phyloP scores from a whole-genome alignment of 176 grass and related monocot species.

The Bolboschoenus planiculmis region DNA sequence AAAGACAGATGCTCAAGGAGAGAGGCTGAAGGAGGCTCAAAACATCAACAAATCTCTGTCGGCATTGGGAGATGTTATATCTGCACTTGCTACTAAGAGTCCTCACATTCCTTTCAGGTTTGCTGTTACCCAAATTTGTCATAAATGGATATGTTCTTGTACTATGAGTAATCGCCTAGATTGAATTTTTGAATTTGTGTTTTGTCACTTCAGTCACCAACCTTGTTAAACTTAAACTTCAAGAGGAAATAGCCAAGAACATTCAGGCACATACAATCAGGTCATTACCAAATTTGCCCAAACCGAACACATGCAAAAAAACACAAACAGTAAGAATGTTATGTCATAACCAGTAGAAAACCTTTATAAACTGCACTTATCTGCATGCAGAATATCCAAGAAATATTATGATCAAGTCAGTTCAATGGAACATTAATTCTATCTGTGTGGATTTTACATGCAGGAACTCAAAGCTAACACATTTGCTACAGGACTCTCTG shows the following conservation, averaged over 20 bases:
- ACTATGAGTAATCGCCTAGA: not conserved
- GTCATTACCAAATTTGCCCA: not conserved
- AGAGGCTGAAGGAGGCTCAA: slow-evolving; percentile 89
- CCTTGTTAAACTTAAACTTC: not conserved
- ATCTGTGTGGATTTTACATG: not conserved
- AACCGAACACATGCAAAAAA: not conserved
- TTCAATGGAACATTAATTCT: slow-evolving; percentile 3
- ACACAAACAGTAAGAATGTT: not conserved
- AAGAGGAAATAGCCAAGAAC: not conserved
- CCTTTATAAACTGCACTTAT: not conserved
- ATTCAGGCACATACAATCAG: not conserved
- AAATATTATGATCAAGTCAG: not conserved
- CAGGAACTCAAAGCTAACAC: slow-evolving; percentile 93
- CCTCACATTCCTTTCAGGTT: slow-evolving; percentile 89
- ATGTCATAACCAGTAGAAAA: not conserved
- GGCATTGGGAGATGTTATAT: slow-evolving; percentile 96
- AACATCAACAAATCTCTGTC: slow-evolving; percentile 96
- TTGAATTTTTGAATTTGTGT: not conserved
- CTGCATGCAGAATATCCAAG: not conserved
- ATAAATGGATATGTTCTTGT: not conserved
- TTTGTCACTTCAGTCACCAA: not conserved
- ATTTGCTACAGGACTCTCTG: slow-evolving; percentile 90
- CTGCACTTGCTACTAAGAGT: slow-evolving; percentile 89
- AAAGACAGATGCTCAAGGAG: slow-evolving; percentile 97
- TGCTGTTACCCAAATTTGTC: not conserved